Conservation (phyloP, 345 rosid genomes). For the Turnera subulata region DNA sequence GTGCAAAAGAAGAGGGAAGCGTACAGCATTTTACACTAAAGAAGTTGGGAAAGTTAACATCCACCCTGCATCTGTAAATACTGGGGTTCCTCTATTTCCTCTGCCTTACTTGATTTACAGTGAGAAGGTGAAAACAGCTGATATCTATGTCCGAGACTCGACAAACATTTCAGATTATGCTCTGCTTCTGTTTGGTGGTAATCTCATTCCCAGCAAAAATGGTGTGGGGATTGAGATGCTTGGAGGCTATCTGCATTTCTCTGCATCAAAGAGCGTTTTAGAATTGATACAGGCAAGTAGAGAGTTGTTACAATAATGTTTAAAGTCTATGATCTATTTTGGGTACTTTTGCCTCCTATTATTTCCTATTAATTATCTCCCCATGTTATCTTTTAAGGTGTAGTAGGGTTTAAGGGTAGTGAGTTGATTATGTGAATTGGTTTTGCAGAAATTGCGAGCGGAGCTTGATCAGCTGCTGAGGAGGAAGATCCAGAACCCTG, state of each 20-base stretch:
- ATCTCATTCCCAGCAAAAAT: constrained; percentile 58
- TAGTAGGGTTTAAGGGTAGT: not conserved
- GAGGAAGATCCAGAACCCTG: constrained; percentile 83
- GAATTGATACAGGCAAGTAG: constrained; percentile 65
- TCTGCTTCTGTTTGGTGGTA: constrained; percentile 87
- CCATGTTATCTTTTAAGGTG: too few species aligned
- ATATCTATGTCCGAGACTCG: constrained; percentile 75
- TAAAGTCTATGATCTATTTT: too few species aligned
- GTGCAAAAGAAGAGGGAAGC: constrained; percentile 94
- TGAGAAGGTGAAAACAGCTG: constrained; percentile 84
- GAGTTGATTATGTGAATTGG: constrained; percentile 1
- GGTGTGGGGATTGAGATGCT: constrained; percentile 96
- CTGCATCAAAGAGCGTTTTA: constrained; percentile 72
- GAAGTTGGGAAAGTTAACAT: constrained; percentile 93
- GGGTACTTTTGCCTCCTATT: not conserved
- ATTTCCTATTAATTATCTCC: too few species aligned
- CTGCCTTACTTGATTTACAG: constrained; percentile 89
- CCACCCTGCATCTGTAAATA: constrained; percentile 94
- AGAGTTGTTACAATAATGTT: too few species aligned
- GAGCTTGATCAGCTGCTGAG: constrained; percentile 80
- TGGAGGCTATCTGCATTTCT: constrained; percentile 94
- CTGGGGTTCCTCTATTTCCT: constrained; percentile 67
- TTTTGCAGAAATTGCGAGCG: constrained; percentile 60
- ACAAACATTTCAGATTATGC: constrained; percentile 97
- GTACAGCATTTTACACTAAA: constrained; percentile 82